These are phyloP conservation scores for Capronia coronata DNA, from an alignment of 2,329 filamentous ascomycete genomes.

Conservation along the genomic window DNA sequence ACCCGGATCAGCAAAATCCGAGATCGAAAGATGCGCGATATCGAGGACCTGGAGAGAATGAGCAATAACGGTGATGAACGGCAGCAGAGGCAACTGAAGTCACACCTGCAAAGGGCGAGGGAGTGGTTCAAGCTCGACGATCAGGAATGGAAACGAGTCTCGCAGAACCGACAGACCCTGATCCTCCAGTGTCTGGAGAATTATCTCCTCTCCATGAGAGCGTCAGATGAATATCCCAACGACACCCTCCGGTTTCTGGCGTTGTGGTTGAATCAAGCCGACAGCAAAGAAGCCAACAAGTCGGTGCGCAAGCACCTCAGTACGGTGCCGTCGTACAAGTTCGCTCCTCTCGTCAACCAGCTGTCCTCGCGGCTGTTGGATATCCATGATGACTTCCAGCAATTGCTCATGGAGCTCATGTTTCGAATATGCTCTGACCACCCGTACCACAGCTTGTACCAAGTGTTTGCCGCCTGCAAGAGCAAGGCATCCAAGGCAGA, in stretches of 20 bases:
- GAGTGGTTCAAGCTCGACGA: slow-evolving; percentile 88
- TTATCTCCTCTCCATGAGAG: slow-evolving; percentile 75
- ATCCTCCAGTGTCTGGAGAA: slow-evolving; percentile 87
- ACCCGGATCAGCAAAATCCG: slow-evolving; percentile 71
- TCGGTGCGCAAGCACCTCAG: slow-evolving; percentile 65
- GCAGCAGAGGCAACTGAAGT: slow-evolving; percentile 52
- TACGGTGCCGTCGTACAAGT: slow-evolving; percentile 81
- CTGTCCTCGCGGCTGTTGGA: slow-evolving; percentile 85
- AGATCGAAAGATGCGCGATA: slow-evolving; percentile 73
- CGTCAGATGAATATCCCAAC: slow-evolving; percentile 82
- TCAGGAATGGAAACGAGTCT: slow-evolving; percentile 73
- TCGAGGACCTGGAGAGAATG: slow-evolving; percentile 63
- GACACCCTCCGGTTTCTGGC: slow-evolving; percentile 88
- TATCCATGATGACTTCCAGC: slow-evolving; percentile 64
- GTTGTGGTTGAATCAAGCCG: slow-evolving; percentile 83
- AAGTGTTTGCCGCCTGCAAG: slow-evolving; percentile 78
- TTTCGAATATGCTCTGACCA: slow-evolving; percentile 84
- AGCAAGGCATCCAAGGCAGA: slow-evolving; percentile 60
- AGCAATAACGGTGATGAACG: slow-evolving; percentile 34
- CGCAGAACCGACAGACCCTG: slow-evolving; percentile 70
- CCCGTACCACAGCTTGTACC: slow-evolving; percentile 95
- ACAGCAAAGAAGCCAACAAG: slow-evolving; percentile 67
- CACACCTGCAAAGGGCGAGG: slow-evolving; percentile 64
- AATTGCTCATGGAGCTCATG: slow-evolving; percentile 64
- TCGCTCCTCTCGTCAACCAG: slow-evolving; percentile 90